Evolutionary conservation across 2,329 filamentous ascomycete species (phyloP).

Genomic region (Incumbomyces lentus): DNA sequence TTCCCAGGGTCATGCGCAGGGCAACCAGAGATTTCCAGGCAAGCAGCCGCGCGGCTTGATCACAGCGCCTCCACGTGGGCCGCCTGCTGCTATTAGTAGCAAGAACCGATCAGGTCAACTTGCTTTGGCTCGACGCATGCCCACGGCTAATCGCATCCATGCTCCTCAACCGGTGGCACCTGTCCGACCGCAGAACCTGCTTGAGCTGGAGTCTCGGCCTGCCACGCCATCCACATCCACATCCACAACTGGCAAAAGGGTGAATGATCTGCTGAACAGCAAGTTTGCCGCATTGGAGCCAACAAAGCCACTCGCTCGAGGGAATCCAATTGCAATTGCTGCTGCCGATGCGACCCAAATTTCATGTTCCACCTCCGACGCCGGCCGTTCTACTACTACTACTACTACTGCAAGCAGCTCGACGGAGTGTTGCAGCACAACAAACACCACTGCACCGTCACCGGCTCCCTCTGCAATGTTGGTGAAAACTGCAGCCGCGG

Average conservation of each 20-base stretch:
- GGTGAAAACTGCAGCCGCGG: too few species aligned
- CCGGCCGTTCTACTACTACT: not conserved
- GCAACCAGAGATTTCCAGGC: not conserved
- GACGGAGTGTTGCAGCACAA: not conserved
- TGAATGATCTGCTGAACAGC: conserved; percentile 1
- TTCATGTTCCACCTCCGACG: not conserved
- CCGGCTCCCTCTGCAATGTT: too few species aligned
- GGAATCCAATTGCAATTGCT: too few species aligned
- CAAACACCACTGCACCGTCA: not conserved
- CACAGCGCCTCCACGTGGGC: not conserved
- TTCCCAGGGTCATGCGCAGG: not conserved
- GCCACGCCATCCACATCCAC: not conserved
- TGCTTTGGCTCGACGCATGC: too few species aligned
- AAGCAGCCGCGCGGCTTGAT: too few species aligned
- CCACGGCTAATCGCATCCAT: too few species aligned
- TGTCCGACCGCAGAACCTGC: not conserved
- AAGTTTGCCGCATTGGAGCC: not conserved
- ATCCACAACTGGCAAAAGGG: not conserved
- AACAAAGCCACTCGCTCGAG: too few species aligned
- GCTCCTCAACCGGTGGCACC: not conserved
- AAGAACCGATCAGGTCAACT: not conserved
- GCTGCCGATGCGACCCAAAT: too few species aligned
- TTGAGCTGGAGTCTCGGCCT: not conserved
- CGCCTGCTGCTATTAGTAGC: not conserved
- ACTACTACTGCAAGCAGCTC: not conserved